Evolutionary conservation across 345 rosid species (phyloP), one percentile per base, ranked within the genome.

Genomic region (Eucalyptus polybractea): DNA sequence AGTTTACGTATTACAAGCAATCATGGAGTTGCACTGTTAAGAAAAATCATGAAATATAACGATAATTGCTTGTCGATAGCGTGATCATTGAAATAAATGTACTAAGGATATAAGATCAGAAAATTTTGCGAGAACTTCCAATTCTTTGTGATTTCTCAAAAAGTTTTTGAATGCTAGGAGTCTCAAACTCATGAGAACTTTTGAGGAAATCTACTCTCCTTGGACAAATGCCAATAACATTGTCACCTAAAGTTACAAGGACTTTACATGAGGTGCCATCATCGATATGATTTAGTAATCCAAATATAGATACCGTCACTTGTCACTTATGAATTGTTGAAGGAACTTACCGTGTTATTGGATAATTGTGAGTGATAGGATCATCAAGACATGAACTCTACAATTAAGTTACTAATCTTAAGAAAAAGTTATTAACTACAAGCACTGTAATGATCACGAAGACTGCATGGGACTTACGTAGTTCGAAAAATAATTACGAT

Each of bases 401-500:
- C 44, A 7, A 69, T 69, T 17, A 69, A 31, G 10, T 69, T 31
- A 17, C 44, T 69, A 8, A 8, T 40, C 42, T 33, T 17, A 69
- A 31, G 6, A 17, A 13, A 69, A 69, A 33, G 13, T 16, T 69
- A 17, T 21, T 33, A 31, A 31, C 24, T 69, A 69, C 4, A 33
- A 6, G 44, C 2, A 11, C 3, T 5, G 3, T 1, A 0, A 69
- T 69, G 44, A 14, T 8, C 12, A 8, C 3, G 44, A 9, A 2
- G 2, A 17, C 2, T 69, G 42, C 24, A 8, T 0, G 2, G 4
- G 42, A 69, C 42, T 69, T 69, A 16, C 4, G 5, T 40, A 2
- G 9, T 69, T 2, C 0, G 24, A 1, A 69, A 67, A 31, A 69
- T 31, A 33, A 69, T 33, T 33, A 7, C 7, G 7, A 69, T 33